A percentile compares a stretch with the other conserved stretches of the same genome.
Evolutionary conservation across 495 filamentous ascomycete genomes (phyloP).

Genomic region (Cladorrhinum samala): DNA sequence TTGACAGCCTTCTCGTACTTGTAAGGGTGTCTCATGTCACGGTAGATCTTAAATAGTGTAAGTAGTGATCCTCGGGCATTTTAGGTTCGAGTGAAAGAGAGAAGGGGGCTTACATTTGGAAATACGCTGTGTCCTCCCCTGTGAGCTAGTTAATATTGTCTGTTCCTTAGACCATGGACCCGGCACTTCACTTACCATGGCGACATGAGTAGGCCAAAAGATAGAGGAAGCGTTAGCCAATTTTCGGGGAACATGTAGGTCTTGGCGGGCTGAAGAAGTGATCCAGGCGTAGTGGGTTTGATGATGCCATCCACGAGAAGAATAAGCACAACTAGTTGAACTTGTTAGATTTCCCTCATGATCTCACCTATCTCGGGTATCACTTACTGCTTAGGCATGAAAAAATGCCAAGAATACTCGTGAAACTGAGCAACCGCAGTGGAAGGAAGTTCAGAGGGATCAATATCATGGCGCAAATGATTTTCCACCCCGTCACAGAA

Average conservation of each 20-base stretch:
- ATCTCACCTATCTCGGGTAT: background rate
- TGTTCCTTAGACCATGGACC: background rate
- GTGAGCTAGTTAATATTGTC: conserved; percentile 3
- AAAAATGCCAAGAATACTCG: conserved; percentile 83
- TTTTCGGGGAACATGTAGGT: conserved; percentile 75
- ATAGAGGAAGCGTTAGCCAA: conserved; percentile 86
- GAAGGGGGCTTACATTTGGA: conserved; percentile 63
- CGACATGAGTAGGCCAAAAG: conserved; percentile 93
- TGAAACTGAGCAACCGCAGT: conserved; percentile 77
- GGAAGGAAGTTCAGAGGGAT: conserved; percentile 83
- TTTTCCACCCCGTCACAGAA: conserved; percentile 72
- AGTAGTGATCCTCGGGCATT: background rate
- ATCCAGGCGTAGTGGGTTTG: conserved; percentile 75
- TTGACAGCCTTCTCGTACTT: conserved; percentile 74
- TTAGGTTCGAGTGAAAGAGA: too few relatives aligned
- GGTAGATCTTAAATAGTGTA: conserved; percentile 60
- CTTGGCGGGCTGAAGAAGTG: conserved; percentile 71
- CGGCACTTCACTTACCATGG: conserved; percentile 53
- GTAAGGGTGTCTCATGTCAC: conserved; percentile 92
- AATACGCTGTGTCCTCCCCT: conserved; percentile 87
- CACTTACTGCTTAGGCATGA: conserved; percentile 78
- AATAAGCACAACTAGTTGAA: conserved; percentile 72
- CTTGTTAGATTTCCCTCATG: too few relatives aligned
- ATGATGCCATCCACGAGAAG: conserved; percentile 79
- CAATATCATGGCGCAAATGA: conserved; percentile 73